These are phyloP conservation scores for Iodosphaeria phyllophila DNA, from an alignment of 2,329 filamentous ascomycete species.

Conservation along the genomic window DNA sequence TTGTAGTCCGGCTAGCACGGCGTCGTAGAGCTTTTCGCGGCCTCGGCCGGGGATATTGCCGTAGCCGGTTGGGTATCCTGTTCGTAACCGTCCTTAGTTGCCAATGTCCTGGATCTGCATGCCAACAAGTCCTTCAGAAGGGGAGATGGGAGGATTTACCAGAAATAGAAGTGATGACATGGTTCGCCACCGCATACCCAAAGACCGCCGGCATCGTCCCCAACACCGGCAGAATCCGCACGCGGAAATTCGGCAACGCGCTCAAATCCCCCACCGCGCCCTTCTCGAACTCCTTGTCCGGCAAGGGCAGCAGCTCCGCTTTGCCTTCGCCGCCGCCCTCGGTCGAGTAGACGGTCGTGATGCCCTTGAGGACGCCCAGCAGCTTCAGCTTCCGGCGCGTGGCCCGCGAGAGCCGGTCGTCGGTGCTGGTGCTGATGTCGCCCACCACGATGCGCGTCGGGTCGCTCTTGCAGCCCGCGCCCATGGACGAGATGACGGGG, in stretches of 20 bases:
- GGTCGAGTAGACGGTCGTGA: constrained; percentile 82
- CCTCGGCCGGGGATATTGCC: constrained; percentile 61
- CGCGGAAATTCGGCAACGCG: constrained; percentile 79
- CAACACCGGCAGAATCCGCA: constrained; percentile 84
- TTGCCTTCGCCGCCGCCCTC: constrained; percentile 84
- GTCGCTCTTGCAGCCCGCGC: constrained; percentile 82
- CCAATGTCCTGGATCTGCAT: too few relatives aligned
- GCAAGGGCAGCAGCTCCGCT: constrained; percentile 68
- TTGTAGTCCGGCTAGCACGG: constrained; percentile 58
- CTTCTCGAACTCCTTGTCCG: constrained; percentile 75
- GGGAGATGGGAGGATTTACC: too few relatives aligned
- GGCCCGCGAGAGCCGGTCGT: constrained; percentile 73
- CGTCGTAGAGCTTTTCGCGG: constrained; percentile 82
- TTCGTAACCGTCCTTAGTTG: too few relatives aligned
- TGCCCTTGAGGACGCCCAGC: constrained; percentile 63
- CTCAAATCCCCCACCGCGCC: constrained; percentile 74
- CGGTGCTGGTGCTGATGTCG: constrained; percentile 73
- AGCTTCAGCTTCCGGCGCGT: constrained; percentile 65
- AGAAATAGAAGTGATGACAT: constrained; percentile 66
- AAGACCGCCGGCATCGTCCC: constrained; percentile 97
- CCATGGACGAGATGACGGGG: constrained; percentile 86
- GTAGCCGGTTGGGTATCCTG: constrained; percentile 75
- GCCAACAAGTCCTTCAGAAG: too few relatives aligned
- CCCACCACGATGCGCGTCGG: constrained; percentile 73
- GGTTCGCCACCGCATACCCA: constrained; percentile 78